Base-by-base conservation (phyloP, 306 rosid genomes). In the Calophaca sinica region DNA sequence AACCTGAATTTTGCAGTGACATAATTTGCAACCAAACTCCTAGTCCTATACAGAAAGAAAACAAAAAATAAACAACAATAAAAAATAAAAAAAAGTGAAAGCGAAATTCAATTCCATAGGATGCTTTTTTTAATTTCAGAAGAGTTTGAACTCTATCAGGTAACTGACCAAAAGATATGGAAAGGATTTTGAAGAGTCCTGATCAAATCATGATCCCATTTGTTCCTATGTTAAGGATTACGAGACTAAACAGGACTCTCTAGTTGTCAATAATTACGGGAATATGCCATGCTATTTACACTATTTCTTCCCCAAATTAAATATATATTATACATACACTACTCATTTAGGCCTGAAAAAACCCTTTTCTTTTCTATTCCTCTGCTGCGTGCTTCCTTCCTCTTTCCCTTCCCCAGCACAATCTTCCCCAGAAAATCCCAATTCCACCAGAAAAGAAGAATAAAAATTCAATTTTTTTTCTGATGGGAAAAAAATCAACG, bases 201-300 rank as follows among this genome's bases (percentile, higher is more conserved):
- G 48, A 64, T 60, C 51, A 73, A 71, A 57, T 78, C 45, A 61
- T 12, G 58, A 80, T 81, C 81, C 44, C 11, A 66, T 20, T 72
- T 20, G 26, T 20, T 20, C 26, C 26, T 20, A 20, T 20, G 26
- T 20, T 20, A 20, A 20, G 26, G 26, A 80, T 53, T 78, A 59
- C 61, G 74, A 84, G 84, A 87, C 86, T 79, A 62, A 81, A 68
- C 42, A 79, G 69, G 86, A 81, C 86, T 79, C 58, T 60, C 28
- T 53, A 13, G 36, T 67, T 72, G 12, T 29, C 52, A 45, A 62
- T 75, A 80, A 82, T 92, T 79, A 86, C 87, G 55, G 33, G 74
- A 74, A 78, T 72, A 36, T 88, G 90, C 89, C 86, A 82, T 71
- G 58, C 45, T 28, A 69, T 33, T 33, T 4, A 33, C 26, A 33